Conservation (phyloP, 257 asterid species). For the Solanum rostratum region DNA sequence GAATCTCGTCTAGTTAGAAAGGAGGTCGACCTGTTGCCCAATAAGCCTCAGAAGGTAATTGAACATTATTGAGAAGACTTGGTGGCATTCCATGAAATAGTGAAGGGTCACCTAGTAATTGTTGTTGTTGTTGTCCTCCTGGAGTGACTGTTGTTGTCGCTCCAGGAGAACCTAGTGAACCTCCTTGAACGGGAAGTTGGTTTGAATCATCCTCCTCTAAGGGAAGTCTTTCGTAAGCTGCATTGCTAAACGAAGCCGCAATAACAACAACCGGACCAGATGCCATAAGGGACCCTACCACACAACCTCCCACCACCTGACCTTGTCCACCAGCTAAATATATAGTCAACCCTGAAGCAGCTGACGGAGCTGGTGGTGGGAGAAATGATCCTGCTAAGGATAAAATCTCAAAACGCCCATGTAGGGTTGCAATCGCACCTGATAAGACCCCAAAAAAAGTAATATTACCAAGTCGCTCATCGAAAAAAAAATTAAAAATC, state of each 20-base stretch:
- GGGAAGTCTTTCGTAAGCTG: slow-evolving; percentile 81
- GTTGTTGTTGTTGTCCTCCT: slow-evolving; percentile 13
- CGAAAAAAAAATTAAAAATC: neutral
- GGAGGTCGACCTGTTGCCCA: slow-evolving; percentile 38
- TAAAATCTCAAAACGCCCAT: slow-evolving; percentile 78
- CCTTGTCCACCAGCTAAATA: slow-evolving; percentile 91
- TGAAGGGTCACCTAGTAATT: slow-evolving; percentile 15
- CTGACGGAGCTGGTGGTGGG: slow-evolving; percentile 84
- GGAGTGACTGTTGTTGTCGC: neutral
- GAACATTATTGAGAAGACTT: slow-evolving; percentile 21
- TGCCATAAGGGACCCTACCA: slow-evolving; percentile 72
- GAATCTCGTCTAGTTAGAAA: slow-evolving; percentile 3
- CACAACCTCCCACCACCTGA: slow-evolving; percentile 87
- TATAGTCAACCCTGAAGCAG: slow-evolving; percentile 61
- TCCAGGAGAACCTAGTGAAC: slow-evolving; percentile 18
- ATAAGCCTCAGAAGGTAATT: slow-evolving; percentile 21
- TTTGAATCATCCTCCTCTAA: slow-evolving; percentile 54
- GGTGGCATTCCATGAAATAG: slow-evolving; percentile 27
- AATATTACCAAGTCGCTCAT: neutral
- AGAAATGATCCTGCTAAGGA: slow-evolving; percentile 73
- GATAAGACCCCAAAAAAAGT: neutral
- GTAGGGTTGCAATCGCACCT: slow-evolving; percentile 57
- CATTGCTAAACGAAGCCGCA: slow-evolving; percentile 94
- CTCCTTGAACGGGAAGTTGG: slow-evolving; percentile 10
- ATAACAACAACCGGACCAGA: slow-evolving; percentile 75